A percentile compares a stretch with the other conserved stretches of the same genome.
phyloP scores from a whole-genome alignment of 345 rosid species.

The Eucalyptus caleyi region DNA sequence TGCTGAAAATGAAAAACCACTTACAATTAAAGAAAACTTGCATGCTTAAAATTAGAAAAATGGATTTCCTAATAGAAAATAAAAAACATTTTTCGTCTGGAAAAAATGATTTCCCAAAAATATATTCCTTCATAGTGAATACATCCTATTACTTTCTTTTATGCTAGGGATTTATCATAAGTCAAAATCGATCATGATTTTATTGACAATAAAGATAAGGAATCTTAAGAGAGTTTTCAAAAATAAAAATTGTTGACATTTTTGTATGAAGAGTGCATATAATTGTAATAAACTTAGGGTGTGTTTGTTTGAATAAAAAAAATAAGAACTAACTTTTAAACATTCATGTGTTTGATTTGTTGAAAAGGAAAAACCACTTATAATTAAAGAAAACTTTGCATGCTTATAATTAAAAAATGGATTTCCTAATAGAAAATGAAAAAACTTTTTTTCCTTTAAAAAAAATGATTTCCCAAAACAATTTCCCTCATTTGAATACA shows the following conservation, averaged over 20 bases:
- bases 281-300: not conserved
- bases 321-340: not conserved
- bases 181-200: not conserved
- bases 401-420: not conserved
- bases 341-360: not conserved
- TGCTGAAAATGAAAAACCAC: not conserved
- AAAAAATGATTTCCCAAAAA: not conserved
- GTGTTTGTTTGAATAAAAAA: not conserved
- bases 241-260: not conserved
- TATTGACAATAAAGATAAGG: not conserved
- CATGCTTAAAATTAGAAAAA: not conserved
- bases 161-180: not conserved
- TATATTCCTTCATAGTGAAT: not conserved
- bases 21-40: not conserved
- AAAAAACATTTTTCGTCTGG: not conserved
- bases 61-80: not conserved
- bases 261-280: not conserved
- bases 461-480: not conserved
- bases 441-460: fast-evolving
- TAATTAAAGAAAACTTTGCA: not conserved
- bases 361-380: not conserved
- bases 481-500: not conserved
- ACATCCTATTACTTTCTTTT: not conserved
- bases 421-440: not conserved
- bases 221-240: not conserved